Conservation (phyloP, 345 rosid genomes). For the Dipteronia dyeriana region DNA sequence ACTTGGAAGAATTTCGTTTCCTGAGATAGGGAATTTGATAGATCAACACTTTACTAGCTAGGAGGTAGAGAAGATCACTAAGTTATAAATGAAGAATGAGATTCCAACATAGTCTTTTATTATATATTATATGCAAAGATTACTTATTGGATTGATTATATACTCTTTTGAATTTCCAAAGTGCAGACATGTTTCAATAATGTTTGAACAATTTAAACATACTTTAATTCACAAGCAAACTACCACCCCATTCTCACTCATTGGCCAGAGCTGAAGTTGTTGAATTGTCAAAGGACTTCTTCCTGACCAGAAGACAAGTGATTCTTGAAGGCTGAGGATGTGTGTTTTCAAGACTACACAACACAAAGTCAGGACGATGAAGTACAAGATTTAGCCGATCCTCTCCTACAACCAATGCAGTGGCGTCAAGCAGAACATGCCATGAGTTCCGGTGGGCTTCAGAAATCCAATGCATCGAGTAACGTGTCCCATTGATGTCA, state of each 20-base stretch:
- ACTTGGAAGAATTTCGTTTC: too few relatives aligned
- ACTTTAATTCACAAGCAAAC: constrained; percentile 1
- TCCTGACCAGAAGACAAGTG: constrained; percentile 69
- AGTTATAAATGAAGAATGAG: not conserved
- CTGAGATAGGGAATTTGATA: too few relatives aligned
- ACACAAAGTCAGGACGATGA: constrained; percentile 62
- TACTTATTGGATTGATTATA: constrained; percentile 14
- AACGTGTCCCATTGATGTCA: constrained; percentile 53
- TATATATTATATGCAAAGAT: not conserved
- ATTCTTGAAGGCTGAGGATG: constrained; percentile 48
- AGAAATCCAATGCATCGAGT: constrained; percentile 72
- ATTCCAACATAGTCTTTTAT: too few relatives aligned
- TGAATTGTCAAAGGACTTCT: constrained; percentile 56
- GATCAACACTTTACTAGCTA: too few relatives aligned
- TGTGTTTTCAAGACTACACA: constrained; percentile 53
- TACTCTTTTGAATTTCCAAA: constrained; percentile 11
- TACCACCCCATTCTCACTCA: constrained; percentile 8
- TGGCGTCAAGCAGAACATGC: constrained; percentile 71
- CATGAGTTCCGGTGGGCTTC: constrained; percentile 74
- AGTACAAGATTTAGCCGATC: constrained; percentile 58
- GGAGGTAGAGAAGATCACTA: too few relatives aligned
- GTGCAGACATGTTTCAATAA: constrained; percentile 16
- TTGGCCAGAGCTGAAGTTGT: constrained; percentile 27
- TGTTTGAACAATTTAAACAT: constrained; percentile 11
- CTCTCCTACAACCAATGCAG: constrained; percentile 48